phyloP scores from a whole-genome alignment of 148 eudicot species.

The Rhododendron simsii region DNA sequence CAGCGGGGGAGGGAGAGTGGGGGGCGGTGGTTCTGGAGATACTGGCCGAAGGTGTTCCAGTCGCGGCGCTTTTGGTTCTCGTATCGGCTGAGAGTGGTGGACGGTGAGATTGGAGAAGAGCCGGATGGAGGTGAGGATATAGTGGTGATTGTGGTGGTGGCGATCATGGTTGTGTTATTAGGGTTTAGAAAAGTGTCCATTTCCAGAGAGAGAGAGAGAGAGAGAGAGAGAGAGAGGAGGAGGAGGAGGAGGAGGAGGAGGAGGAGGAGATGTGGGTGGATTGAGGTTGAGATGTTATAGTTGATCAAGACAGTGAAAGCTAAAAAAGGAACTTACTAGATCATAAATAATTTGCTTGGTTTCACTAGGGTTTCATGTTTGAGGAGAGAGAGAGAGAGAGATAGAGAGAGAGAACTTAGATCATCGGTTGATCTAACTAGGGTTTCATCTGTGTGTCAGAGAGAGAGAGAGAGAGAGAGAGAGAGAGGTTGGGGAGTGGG shows the following conservation, averaged over 20 bases:
- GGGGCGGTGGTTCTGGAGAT: conserved; percentile 62
- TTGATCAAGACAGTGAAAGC: neutral
- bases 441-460: neutral
- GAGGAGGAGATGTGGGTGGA: neutral
- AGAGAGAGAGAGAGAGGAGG: conserved; percentile 2
- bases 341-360: neutral
- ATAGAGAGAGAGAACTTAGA: conserved; percentile 2
- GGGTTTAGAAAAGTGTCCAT: neutral
- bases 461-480: neutral
- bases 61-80: conserved; percentile 71
- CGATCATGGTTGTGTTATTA: neutral
- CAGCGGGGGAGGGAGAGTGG: conserved; percentile 41
- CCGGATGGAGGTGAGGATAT: conserved; percentile 10
- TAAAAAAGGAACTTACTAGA: neutral
- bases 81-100: conserved; percentile 43
- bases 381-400: neutral
- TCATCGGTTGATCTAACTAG: conserved; percentile 2
- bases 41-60: conserved; percentile 45
- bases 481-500: neutral
- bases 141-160: neutral
- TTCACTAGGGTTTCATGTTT: conserved; percentile 10
- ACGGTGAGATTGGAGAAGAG: conserved; percentile 13
- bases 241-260: neutral
- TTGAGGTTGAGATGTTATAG: neutral
- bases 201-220: conserved; percentile 19